A percentile compares a stretch with the other conserved stretches of the same genome.
These are phyloP conservation scores for Blastomyces gilchristii DNA, from an alignment of 2,329 filamentous ascomycete species.

Conservation along the genomic window DNA sequence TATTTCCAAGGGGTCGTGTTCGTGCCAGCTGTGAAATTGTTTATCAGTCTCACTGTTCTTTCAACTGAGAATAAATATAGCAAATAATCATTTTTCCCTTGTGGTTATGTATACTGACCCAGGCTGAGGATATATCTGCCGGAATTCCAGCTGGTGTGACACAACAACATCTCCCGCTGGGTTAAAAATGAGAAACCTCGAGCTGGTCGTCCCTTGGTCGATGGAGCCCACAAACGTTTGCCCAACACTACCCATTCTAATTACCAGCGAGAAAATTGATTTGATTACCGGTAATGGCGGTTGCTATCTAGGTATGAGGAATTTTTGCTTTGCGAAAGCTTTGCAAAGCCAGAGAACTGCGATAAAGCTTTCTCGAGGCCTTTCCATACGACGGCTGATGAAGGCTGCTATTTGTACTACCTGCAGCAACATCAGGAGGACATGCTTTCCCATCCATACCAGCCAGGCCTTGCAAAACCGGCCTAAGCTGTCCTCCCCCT, in stretches of 20 bases:
- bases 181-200: conserved; percentile 84
- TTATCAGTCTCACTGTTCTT: background rate
- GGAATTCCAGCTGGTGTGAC: conserved; percentile 77
- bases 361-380: background rate
- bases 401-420: conserved; percentile 1
- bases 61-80: background rate
- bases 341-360: background rate
- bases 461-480: background rate
- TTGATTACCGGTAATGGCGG: too few relatives aligned
- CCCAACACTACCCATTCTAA: conserved; percentile 1
- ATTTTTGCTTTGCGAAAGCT: background rate
- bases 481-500: background rate
- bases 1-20: conserved; percentile 73
- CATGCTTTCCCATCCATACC: background rate
- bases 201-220: conserved; percentile 83
- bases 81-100: background rate
- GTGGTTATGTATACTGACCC: conserved; percentile 50
- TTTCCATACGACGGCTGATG: background rate
- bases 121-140: conserved; percentile 75
- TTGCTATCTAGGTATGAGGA: background rate
- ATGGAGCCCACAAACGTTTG: conserved; percentile 68
- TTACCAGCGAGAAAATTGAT: too few relatives aligned
- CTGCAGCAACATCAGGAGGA: background rate
- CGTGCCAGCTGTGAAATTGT: conserved; percentile 59
- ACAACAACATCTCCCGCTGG: conserved; percentile 65